Base-by-base conservation (phyloP, 2,329 filamentous ascomycete genomes). In the Fusarium nelsonii region DNA sequence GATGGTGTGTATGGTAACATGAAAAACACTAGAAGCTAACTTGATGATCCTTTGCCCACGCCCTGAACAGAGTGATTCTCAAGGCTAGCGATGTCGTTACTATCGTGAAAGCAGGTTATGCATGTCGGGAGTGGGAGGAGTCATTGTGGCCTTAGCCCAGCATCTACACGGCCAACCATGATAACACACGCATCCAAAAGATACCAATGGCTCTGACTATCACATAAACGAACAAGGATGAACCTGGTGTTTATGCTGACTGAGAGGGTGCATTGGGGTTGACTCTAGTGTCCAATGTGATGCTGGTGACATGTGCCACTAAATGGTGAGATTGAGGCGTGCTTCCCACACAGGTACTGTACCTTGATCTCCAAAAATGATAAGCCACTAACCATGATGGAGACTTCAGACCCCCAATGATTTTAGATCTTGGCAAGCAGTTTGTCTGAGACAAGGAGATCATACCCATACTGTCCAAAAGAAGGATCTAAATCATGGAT, bases 371-470 rank as follows among this genome's bases (percentile, higher is more conserved):
- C 33, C 23, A 23, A n/a, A 37, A 30, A 18, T 8, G 33, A 5
- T 15, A 39, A 40, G 48, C 33, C 33, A 40, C 48, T 51, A 51
- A 28, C 46, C n/a, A 50, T 36, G 23, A 39, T 50, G 16, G 33
- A 50, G 48, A 39, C 33, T n/a, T 39, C 3, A 15, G 12, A 20
- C 50, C 51, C 45, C 53, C 50, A 41, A 53, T 30, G 41, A 30
- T 45, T 26, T 50, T 52, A 34, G 45, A 30, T 49, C 32, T 50
- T 57, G 43, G 46, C 54, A 44, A 39, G 33, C 36, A 46, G 36
- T 23, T 36, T 37, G 34, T 23, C 54, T 52, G 68, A 65, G 63
- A 64, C 61, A 51, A 60, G 56, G 60, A 71, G 48, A 59, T n/a
- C 59, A 65, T 53, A 56, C 23, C 16, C 18, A 37, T 28, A 37